phyloP scores from a whole-genome alignment of 768 basidiomycete species.

The Naganishia vishniacii region DNA sequence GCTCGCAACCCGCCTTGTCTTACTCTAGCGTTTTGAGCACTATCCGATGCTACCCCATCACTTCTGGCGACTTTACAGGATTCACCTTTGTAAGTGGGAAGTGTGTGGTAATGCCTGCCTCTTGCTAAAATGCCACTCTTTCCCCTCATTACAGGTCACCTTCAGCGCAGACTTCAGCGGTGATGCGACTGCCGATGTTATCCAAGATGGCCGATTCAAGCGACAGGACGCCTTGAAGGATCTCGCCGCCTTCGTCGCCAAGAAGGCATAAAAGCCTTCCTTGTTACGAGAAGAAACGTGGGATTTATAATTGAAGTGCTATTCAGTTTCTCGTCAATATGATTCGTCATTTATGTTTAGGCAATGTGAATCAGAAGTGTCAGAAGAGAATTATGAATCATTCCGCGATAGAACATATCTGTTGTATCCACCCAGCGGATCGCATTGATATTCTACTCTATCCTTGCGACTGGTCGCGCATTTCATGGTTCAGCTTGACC shows the following conservation, averaged over 20 bases:
- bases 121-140: too few species aligned
- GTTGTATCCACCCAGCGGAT: too few species aligned
- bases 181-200: conserved; percentile 38
- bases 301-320: neutral
- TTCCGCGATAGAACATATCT: neutral
- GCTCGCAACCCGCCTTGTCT: conserved; percentile 38
- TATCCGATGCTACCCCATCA: conserved; percentile 41
- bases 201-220: conserved; percentile 45
- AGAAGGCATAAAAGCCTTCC: conserved; percentile 12
- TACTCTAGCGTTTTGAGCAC: conserved; percentile 44
- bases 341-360: too few species aligned
- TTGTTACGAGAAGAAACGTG: neutral
- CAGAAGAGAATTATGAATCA: too few species aligned
- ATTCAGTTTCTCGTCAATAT: neutral
- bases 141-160: conserved; percentile 1
- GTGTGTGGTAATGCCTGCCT: too few species aligned
- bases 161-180: conserved; percentile 34
- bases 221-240: conserved; percentile 42
- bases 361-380: too few species aligned
- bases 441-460: too few species aligned
- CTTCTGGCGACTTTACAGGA: conserved; percentile 33
- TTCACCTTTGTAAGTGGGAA: conserved; percentile 40
- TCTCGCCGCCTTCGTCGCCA: conserved; percentile 38
- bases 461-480: neutral
- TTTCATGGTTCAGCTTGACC: conserved; percentile 45